A percentile compares a stretch with the other conserved stretches of the same genome.
Conservation (phyloP, 129 eudicot genomes). For the Silybum marianum region DNA sequence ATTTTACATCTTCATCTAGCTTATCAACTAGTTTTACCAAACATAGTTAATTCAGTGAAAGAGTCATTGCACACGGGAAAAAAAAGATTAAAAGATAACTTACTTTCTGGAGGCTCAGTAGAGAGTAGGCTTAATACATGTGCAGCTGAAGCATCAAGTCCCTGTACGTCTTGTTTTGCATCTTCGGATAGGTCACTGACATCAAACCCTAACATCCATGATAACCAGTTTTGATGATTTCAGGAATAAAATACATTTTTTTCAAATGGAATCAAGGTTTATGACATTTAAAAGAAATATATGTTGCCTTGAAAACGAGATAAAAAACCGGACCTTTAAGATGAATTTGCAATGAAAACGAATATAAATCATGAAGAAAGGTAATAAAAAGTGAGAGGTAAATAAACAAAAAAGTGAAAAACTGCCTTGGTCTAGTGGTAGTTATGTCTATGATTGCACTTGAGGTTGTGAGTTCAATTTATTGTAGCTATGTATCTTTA, state of each 20-base stretch:
- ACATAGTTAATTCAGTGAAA: neutral
- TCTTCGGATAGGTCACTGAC: constrained; percentile 74
- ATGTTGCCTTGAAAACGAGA: neutral
- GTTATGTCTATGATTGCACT: neutral
- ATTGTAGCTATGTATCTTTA: neutral
- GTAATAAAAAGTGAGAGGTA: neutral
- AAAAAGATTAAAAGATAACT: constrained; percentile 18
- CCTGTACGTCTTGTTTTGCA: constrained; percentile 62
- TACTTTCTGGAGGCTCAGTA: constrained; percentile 65
- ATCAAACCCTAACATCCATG: constrained; percentile 66
- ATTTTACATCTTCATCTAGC: neutral
- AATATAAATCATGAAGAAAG: neutral
- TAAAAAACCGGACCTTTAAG: neutral
- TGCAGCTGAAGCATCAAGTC: constrained; percentile 79
- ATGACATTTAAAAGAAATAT: neutral
- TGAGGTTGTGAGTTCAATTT: neutral
- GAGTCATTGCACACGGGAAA: neutral
- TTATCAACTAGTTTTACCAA: neutral
- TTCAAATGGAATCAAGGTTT: neutral
- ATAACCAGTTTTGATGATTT: constrained; percentile 8
- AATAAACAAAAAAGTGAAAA: too few species aligned
- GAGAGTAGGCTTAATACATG: constrained; percentile 77
- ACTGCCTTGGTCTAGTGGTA: neutral
- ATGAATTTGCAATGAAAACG: neutral
- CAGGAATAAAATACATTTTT: neutral